Evolutionary conservation across 2,329 filamentous ascomycete species (phyloP).

Genomic region (Calonectria pseudoreteaudii): DNA sequence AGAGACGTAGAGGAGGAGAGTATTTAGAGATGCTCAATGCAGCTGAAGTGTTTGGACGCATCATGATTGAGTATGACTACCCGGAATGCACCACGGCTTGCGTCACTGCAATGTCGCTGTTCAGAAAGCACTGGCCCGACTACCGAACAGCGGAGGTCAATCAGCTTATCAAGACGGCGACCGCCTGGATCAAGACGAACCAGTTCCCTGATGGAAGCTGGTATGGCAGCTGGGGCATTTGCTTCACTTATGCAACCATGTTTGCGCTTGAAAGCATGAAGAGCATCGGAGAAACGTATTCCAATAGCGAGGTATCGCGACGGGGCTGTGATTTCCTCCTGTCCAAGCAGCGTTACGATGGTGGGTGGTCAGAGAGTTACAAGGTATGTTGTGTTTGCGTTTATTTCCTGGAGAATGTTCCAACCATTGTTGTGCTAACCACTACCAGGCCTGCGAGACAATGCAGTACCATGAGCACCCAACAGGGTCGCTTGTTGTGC

Average conservation of each 20-base stretch:
- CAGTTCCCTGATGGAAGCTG: slow-evolving; percentile 89
- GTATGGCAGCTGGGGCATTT: slow-evolving; percentile 99
- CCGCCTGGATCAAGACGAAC: slow-evolving; percentile 83
- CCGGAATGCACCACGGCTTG: slow-evolving; percentile 97
- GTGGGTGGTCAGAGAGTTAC: slow-evolving; percentile 98
- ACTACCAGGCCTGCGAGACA: slow-evolving; percentile 76
- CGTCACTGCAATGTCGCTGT: slow-evolving; percentile 87
- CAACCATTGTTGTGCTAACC: slow-evolving; percentile 27
- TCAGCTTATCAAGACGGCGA: slow-evolving; percentile 76
- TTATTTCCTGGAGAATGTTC: neutral
- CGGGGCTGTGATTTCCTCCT: slow-evolving; percentile 88
- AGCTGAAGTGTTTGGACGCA: slow-evolving; percentile 94
- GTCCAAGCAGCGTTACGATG: slow-evolving; percentile 85
- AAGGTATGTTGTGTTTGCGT: slow-evolving; percentile 59
- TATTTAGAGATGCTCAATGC: slow-evolving; percentile 90
- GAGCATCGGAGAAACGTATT: slow-evolving; percentile 84
- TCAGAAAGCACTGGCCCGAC: slow-evolving; percentile 82
- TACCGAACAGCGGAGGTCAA: slow-evolving; percentile 84
- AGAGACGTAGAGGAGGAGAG: slow-evolving; percentile 81
- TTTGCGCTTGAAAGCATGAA: slow-evolving; percentile 91
- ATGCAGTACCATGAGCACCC: slow-evolving; percentile 80
- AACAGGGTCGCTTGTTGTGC: slow-evolving; percentile 86
- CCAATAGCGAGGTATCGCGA: slow-evolving; percentile 76
- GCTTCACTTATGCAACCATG: slow-evolving; percentile 97
- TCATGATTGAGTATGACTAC: slow-evolving; percentile 99